Evolutionary conservation across 345 rosid species (phyloP).

Genomic region (Salix suchowensis): DNA sequence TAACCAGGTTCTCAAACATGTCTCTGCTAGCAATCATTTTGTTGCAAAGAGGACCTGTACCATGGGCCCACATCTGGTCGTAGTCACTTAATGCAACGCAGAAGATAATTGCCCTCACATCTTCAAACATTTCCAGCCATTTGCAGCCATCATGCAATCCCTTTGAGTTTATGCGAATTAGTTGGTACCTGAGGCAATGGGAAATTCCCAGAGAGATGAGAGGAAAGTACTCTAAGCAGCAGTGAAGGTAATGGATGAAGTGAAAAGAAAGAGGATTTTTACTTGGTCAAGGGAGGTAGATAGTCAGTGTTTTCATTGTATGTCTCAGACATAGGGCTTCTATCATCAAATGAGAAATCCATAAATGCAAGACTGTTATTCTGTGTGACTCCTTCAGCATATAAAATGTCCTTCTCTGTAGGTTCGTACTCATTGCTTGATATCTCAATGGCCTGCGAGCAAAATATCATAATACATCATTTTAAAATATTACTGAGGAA

Average conservation of each 20-base stretch:
- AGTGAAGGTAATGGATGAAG: background rate
- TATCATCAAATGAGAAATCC: slow-evolving; percentile 54
- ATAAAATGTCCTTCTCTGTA: slow-evolving; percentile 50
- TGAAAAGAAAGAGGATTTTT: background rate
- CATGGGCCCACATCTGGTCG: slow-evolving; percentile 33
- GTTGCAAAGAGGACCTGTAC: slow-evolving; percentile 27
- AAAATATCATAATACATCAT: background rate
- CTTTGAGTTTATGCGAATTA: slow-evolving; percentile 49
- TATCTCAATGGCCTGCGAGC: slow-evolving; percentile 48
- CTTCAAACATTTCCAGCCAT: slow-evolving; percentile 71
- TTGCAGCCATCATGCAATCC: slow-evolving; percentile 55
- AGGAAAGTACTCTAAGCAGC: background rate
- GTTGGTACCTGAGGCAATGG: slow-evolving; percentile 41
- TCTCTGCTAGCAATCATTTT: slow-evolving; percentile 52
- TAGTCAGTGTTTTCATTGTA: slow-evolving; percentile 38
- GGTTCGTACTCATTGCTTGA: slow-evolving; percentile 65
- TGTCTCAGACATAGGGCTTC: slow-evolving; percentile 47
- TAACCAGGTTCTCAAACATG: slow-evolving; percentile 45
- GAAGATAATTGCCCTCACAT: slow-evolving; percentile 50
- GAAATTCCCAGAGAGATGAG: background rate
- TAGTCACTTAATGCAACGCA: slow-evolving; percentile 60
- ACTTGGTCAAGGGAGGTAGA: slow-evolving; percentile 40
- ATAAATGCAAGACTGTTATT: slow-evolving; percentile 53
- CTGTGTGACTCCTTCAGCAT: slow-evolving; percentile 55
- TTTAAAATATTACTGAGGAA: background rate